Evolutionary conservation across 2,329 filamentous ascomycete genomes (phyloP).

Genomic region (Parasarocladium wereldwijsianum): DNA sequence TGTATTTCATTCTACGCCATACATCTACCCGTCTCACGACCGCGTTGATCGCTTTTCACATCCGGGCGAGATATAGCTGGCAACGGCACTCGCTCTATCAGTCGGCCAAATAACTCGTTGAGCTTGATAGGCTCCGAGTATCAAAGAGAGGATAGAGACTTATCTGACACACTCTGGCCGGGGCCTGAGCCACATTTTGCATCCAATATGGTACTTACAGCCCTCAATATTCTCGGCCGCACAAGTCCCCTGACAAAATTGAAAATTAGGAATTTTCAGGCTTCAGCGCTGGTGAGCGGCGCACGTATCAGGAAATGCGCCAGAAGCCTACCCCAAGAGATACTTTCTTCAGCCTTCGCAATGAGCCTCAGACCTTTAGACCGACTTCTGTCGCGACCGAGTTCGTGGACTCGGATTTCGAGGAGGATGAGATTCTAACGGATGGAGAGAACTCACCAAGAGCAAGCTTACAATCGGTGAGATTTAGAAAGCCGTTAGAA

Average conservation of each 20-base stretch:
- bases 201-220: too few species aligned
- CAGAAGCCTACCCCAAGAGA: conserved; percentile 35
- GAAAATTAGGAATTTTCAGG: conserved; percentile 23
- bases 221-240: too few species aligned
- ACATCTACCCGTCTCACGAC: conserved; percentile 14
- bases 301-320: conserved; percentile 33
- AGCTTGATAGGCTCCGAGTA: too few species aligned
- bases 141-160: too few species aligned
- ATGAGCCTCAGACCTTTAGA: conserved; percentile 28
- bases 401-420: conserved; percentile 63
- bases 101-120: too few species aligned
- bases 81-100: conserved; percentile 18
- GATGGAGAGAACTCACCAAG: conserved; percentile 54
- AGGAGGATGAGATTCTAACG: conserved; percentile 46
- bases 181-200: too few species aligned
- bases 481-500: too few species aligned
- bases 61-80: conserved; percentile 18
- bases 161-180: too few species aligned
- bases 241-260: too few species aligned
- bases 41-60: conserved; percentile 5
- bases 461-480: conserved; percentile 57
- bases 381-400: conserved; percentile 61
- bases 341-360: conserved; percentile 45
- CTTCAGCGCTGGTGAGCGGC: conserved; percentile 20
- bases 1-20: conserved; percentile 3